Percentiles rank a stretch among this genome's conserved stretches.
These are phyloP conservation scores for Penicillium vulpinum DNA, from an alignment of 2,329 filamentous ascomycete genomes.

Conservation along the genomic window DNA sequence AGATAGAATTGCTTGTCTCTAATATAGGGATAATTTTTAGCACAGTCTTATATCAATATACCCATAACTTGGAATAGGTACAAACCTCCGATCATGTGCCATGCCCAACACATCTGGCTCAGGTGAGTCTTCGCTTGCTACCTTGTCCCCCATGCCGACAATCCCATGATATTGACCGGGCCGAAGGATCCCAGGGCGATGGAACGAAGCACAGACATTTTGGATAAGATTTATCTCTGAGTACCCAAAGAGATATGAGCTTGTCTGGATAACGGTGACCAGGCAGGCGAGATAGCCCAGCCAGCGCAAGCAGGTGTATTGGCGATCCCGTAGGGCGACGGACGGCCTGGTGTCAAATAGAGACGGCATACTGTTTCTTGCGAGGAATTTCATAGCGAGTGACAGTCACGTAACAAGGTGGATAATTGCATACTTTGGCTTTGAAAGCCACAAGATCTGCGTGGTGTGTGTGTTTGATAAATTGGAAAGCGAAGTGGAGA, in stretches of 20 bases:
- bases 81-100: constrained; percentile 18
- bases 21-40: neutral
- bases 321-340: constrained; percentile 1
- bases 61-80: neutral
- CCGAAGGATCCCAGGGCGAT: constrained; percentile 10
- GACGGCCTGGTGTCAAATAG: constrained; percentile 1
- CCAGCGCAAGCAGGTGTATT: constrained; percentile 14
- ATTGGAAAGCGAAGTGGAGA: neutral
- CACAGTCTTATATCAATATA: neutral
- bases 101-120: constrained; percentile 15
- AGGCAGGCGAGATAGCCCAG: constrained; percentile 11
- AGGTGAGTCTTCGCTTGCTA: neutral
- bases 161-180: constrained; percentile 21
- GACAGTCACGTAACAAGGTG: neutral
- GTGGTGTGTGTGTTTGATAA: neutral
- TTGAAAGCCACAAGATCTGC: neutral
- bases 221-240: constrained; percentile 9
- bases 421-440: constrained; percentile 1
- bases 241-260: constrained; percentile 5
- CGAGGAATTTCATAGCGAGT: neutral
- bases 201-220: neutral
- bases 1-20: constrained; percentile 21
- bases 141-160: neutral
- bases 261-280: constrained; percentile 11
- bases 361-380: neutral